Evolutionary conservation across 345 rosid species (phyloP).

Genomic region (Dipteronia dyeriana): DNA sequence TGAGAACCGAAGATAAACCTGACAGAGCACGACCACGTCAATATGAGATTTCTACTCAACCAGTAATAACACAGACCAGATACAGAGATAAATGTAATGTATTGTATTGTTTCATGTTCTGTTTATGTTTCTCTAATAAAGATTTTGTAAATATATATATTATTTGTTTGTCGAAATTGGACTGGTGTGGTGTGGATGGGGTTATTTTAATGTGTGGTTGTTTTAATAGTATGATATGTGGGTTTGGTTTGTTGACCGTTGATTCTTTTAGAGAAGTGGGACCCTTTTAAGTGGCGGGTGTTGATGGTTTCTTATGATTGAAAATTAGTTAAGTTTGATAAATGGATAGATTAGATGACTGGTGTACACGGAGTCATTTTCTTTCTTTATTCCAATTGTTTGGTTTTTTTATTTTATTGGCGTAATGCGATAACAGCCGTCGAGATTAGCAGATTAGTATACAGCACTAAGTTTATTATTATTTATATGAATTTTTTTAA

Average conservation of each 20-base stretch:
- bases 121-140: constrained; percentile 2
- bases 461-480: background rate
- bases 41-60: constrained; percentile 15
- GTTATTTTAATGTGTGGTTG: background rate
- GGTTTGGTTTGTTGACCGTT: background rate
- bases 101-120: background rate
- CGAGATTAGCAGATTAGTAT: background rate
- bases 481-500: too few relatives aligned
- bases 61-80: background rate
- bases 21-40: constrained; percentile 38
- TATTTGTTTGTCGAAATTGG: constrained; percentile 7
- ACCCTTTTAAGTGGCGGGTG: background rate
- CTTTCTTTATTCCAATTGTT: background rate
- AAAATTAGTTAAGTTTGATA: background rate
- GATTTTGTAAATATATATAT: background rate
- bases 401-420: too few relatives aligned
- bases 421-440: background rate
- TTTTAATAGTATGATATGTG: background rate
- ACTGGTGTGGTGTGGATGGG: background rate
- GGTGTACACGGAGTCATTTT: background rate
- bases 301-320: background rate
- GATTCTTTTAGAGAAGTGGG: background rate
- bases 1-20: constrained; percentile 23
- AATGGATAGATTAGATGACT: too few relatives aligned
- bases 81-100: background rate